Base-by-base conservation (phyloP, 2,329 filamentous ascomycete genomes). In the Chlorencoelia australis region DNA sequence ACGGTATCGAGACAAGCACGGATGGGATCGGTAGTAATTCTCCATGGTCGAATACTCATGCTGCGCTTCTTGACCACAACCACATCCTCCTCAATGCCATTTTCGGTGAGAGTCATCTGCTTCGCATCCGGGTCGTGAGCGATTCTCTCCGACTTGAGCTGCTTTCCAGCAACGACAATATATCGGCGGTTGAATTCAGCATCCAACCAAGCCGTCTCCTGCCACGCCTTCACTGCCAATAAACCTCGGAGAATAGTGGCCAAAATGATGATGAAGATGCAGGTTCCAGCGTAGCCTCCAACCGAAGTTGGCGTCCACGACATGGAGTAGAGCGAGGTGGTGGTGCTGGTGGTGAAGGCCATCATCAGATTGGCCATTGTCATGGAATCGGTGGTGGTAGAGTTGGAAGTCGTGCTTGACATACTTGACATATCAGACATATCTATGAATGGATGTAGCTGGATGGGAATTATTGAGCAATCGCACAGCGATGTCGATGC, bases 251-350 rank as follows among this genome's bases (percentile, higher is more conserved):
- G 77, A 39, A 81, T 53, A 42, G 79, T 66, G 42, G 78, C 79
- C 34, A 96, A 76, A 29, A 82, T 50, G 56, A 94, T 78, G 41
- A 95, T 71, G 63, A 95, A 95, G 58, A 95, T 83, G 66, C 89
- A 94, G 18, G 86, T 94, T 38, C 77, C 89, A 2, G 85, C 86
- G 60, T 95, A 96, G 41, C 71, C 64, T 49, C 80, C 85, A 5
- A 69, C 64, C 22, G 64, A 78, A 18, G 56, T 61, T 4, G 89
- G 89, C 2, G 82, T 81, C 86, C 88, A 96, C 35, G 66, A 58
- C 15, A 62, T 57, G 11, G 83, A 79, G 64, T 69, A 85, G 30
- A 86, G 67, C 3, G 79, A 67, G 1, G 79, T 83, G 37, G 56
- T 60, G 30, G 73, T 73, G 39, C 65, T 62, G 45, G 69, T 74